A percentile compares a stretch with the other conserved stretches of the same genome.
phyloP scores from a whole-genome alignment of 768 basidiomycete genomes.

The Hericium rajendrae region DNA sequence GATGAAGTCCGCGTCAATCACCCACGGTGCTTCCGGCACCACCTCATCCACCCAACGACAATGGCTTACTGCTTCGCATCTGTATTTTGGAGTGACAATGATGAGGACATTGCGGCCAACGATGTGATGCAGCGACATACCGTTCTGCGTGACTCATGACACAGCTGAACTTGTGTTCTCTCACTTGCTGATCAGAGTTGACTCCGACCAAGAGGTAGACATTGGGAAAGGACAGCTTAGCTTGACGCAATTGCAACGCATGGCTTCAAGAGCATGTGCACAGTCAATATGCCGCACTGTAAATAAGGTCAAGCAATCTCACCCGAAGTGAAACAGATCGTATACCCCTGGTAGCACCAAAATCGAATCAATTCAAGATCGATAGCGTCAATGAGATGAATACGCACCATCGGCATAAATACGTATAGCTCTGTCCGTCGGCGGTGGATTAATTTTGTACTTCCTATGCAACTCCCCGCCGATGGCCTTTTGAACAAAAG shows the following conservation, averaged over 20 bases:
- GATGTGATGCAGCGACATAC: slow-evolving; percentile 26
- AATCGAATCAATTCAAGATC: background rate
- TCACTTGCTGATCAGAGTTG: slow-evolving; percentile 78
- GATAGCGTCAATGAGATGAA: background rate
- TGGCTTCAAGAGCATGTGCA: slow-evolving; percentile 45
- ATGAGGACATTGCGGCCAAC: background rate
- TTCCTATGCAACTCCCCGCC: slow-evolving; percentile 52
- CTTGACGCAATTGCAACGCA: slow-evolving; percentile 91
- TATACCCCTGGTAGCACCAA: slow-evolving; percentile 62
- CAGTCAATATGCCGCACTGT: background rate
- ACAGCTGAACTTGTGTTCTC: slow-evolving; percentile 66
- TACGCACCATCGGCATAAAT: slow-evolving; percentile 87
- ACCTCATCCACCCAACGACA: slow-evolving; percentile 97
- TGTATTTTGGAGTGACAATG: slow-evolving; percentile 16
- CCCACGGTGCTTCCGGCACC: slow-evolving; percentile 85
- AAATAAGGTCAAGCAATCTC: slow-evolving; percentile 18
- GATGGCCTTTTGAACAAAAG: slow-evolving; percentile 68
- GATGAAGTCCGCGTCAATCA: slow-evolving; percentile 73
- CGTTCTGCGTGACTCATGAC: slow-evolving; percentile 89
- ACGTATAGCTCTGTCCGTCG: slow-evolving; percentile 68
- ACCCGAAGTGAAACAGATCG: slow-evolving; percentile 97
- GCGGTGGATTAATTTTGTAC: slow-evolving; percentile 85
- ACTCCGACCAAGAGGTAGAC: slow-evolving; percentile 94
- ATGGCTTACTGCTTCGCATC: slow-evolving; percentile 86
- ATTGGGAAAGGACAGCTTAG: slow-evolving; percentile 84